Conservation (phyloP, 805 yeast species). For the Yamadazyma kitorensis region DNA sequence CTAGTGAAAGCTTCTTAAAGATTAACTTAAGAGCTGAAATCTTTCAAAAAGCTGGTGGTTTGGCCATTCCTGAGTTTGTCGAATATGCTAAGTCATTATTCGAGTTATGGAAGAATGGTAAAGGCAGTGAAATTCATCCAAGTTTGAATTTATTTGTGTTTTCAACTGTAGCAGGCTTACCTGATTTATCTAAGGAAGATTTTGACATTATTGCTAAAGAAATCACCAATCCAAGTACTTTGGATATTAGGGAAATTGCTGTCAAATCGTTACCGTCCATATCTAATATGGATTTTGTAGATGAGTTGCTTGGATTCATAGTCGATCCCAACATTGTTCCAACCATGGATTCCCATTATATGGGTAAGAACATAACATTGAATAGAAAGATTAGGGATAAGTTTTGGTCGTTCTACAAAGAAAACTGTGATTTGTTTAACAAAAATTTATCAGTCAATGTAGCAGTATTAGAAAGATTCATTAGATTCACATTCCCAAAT, state of each 20-base stretch:
- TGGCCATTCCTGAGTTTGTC: conserved; percentile 36
- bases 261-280: conserved; percentile 53
- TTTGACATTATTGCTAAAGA: conserved; percentile 44
- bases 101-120: conserved; percentile 19
- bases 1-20: conserved; percentile 25
- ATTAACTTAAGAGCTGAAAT: conserved; percentile 36
- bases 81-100: conserved; percentile 31
- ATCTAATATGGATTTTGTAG: conserved; percentile 32
- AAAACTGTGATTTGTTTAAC: conserved; percentile 45
- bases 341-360: conserved; percentile 57
- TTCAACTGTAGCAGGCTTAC: conserved; percentile 40
- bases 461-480: conserved; percentile 50
- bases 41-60: conserved; percentile 39
- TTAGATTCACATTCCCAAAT: conserved; percentile 37
- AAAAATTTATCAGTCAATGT: conserved; percentile 45
- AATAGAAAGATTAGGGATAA: conserved; percentile 42
- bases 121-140: conserved; percentile 33
- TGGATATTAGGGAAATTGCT: conserved; percentile 60
- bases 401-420: conserved; percentile 51
- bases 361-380: conserved; percentile 44
- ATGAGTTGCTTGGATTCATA: conserved; percentile 38
- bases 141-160: conserved; percentile 43
- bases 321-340: conserved; percentile 45
- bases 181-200: conserved; percentile 26
- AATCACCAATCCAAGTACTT: conserved; percentile 47